Percentiles rank a stretch among this genome's conserved stretches.
These are phyloP conservation scores for Strigomonas oncopelti DNA, from an alignment of 208 protist genomes.

Conservation along the genomic window DNA sequence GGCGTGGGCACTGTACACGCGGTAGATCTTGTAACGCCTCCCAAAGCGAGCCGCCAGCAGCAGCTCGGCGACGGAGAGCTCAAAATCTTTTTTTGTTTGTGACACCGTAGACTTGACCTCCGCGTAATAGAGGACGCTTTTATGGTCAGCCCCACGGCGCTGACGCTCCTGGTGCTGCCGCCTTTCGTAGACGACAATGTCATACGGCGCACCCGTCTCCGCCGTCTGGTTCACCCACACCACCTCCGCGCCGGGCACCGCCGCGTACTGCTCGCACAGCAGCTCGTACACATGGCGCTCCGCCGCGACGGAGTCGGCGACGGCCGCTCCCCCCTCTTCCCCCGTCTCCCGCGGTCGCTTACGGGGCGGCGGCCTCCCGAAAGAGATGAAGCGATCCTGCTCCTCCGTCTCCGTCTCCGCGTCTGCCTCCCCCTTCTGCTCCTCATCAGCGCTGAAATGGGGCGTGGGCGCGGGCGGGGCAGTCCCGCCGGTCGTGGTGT, in stretches of 20 bases:
- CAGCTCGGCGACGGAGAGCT: conserved; percentile 76
- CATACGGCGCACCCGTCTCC: conserved; percentile 71
- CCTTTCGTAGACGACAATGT: conserved; percentile 44
- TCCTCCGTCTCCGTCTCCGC: too few relatives aligned
- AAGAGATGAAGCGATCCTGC: neutral
- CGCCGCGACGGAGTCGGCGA: conserved; percentile 56
- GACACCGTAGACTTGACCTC: conserved; percentile 85
- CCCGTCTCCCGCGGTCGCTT: neutral
- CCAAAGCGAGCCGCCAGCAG: conserved; percentile 79
- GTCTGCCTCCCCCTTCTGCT: too few relatives aligned
- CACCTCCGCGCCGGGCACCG: conserved; percentile 33
- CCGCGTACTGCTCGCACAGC: conserved; percentile 38
- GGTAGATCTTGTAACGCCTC: conserved; percentile 57
- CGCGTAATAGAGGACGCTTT: conserved; percentile 54
- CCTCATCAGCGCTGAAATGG: too few relatives aligned
- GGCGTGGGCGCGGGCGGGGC: too few relatives aligned
- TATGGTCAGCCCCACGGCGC: neutral
- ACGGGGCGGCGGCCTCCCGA: neutral
- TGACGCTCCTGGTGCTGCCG: neutral
- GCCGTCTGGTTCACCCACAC: conserved; percentile 73
- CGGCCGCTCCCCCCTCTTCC: conserved; percentile 16
- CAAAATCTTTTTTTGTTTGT: conserved; percentile 55
- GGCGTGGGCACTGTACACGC: conserved; percentile 73
- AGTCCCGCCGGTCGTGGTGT: too few relatives aligned
- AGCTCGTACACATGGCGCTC: conserved; percentile 67